Evolutionary conservation across 352 stramenopile species (phyloP).

Genomic region (Pythium sukuiense): DNA sequence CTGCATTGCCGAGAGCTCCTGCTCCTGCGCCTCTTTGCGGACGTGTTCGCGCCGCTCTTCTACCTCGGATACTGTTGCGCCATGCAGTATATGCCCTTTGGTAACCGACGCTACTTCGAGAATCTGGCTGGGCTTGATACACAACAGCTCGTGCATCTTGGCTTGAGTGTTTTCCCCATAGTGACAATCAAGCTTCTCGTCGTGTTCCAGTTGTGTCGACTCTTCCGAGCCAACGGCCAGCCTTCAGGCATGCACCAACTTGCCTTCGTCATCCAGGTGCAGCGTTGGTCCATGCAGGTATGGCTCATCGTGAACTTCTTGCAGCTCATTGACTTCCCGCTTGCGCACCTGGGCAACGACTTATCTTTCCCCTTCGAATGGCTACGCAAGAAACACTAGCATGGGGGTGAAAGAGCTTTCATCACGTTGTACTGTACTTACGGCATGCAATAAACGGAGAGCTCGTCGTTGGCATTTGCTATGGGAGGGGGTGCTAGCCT

Average conservation of each 20-base stretch:
- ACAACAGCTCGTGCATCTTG: background rate
- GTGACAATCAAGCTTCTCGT: background rate
- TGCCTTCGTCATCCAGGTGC: background rate
- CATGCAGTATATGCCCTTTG: background rate
- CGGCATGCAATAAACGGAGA: no score
- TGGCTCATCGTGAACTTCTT: background rate
- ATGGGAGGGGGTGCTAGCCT: no score
- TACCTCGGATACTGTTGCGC: background rate
- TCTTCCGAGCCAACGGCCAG: slow-evolving; percentile 1
- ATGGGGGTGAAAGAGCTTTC: background rate
- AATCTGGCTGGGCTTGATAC: background rate
- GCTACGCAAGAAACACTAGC: background rate
- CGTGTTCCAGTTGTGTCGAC: background rate
- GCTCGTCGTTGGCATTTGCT: no score
- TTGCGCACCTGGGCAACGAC: slow-evolving; percentile 20
- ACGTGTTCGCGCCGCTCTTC: slow-evolving; percentile 1
- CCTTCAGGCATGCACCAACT: background rate
- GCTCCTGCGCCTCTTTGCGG: background rate
- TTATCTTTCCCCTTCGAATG: slow-evolving; percentile 15
- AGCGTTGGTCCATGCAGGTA: background rate
- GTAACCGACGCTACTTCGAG: background rate
- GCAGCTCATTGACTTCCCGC: slow-evolving; percentile 10
- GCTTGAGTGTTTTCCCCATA: background rate
- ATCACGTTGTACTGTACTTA: no score
- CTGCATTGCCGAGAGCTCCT: slow-evolving; percentile 1